phyloP scores from a whole-genome alignment of 2,329 filamentous ascomycete genomes.

The Neocatenulostroma microsporum region DNA sequence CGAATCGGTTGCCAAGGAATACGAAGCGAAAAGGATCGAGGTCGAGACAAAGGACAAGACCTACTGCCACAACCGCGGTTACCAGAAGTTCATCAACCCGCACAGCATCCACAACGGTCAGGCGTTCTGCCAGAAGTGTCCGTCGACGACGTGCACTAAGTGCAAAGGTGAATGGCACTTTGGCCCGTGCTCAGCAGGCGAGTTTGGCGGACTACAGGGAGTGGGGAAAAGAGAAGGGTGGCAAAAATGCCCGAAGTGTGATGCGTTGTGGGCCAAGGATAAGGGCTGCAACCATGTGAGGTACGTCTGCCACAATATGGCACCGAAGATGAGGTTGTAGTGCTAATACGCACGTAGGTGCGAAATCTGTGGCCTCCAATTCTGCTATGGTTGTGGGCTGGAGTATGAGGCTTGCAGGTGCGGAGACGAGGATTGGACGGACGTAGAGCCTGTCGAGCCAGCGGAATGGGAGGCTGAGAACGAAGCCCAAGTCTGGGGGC shows the following conservation, averaged over 20 bases:
- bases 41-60: slow-evolving; percentile 12
- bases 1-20: slow-evolving; percentile 3
- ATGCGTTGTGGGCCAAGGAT: neutral
- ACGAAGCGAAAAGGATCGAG: slow-evolving; percentile 9
- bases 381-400: slow-evolving; percentile 7
- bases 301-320: neutral
- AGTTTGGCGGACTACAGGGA: neutral
- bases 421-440: no score
- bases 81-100: slow-evolving; percentile 13
- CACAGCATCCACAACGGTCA: slow-evolving; percentile 18
- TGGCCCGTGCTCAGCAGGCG: slow-evolving; percentile 11
- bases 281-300: slow-evolving; percentile 1
- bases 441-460: no score
- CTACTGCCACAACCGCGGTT: slow-evolving; percentile 12
- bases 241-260: slow-evolving; percentile 1
- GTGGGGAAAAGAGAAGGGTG: neutral
- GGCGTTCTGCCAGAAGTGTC: slow-evolving; percentile 16
- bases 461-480: no score
- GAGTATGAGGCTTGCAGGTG: no score
- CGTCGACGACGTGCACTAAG: slow-evolving; percentile 11
- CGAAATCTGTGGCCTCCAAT: slow-evolving; percentile 2
- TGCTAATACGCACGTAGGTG: neutral
- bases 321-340: no score
- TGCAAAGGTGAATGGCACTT: slow-evolving; percentile 15
- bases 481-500: no score